A percentile compares a stretch with the other conserved stretches of the same genome.
phyloP scores from a whole-genome alignment of 2,329 filamentous ascomycete species.

The Ceratocystis colombiana region DNA sequence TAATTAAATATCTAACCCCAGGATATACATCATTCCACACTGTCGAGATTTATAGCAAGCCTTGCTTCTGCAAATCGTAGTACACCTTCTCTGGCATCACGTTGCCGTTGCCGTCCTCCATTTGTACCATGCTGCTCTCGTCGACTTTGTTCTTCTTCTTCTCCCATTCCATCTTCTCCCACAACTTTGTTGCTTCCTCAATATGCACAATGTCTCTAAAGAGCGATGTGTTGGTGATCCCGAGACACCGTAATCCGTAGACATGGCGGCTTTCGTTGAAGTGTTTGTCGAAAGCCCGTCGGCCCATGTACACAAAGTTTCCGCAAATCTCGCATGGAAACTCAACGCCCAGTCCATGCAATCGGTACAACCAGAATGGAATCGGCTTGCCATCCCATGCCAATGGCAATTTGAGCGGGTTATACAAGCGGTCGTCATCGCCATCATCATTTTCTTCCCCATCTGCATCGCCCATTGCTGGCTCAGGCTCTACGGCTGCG shows the following conservation, averaged over 20 bases:
- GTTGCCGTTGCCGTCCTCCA: conserved; percentile 96
- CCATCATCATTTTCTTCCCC: conserved; percentile 60
- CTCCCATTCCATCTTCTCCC: conserved; percentile 86
- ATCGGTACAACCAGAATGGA: conserved; percentile 95
- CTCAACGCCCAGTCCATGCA: conserved; percentile 89
- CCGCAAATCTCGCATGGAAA: conserved; percentile 95
- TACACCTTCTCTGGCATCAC: conserved; percentile 99
- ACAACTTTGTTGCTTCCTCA: conserved; percentile 74
- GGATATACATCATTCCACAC: conserved; percentile 17
- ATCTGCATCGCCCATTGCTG: conserved; percentile 32
- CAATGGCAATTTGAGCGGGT: conserved; percentile 87
- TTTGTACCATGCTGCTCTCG: conserved; percentile 82
- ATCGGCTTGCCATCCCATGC: conserved; percentile 99
- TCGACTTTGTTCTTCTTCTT: conserved; percentile 66
- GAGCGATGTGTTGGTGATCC: conserved; percentile 80
- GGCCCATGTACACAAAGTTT: conserved; percentile 97
- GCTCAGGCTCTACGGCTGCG: conserved; percentile 33
- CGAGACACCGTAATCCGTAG: conserved; percentile 85
- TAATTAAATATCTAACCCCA: conserved; percentile 17
- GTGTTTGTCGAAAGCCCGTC: conserved; percentile 94
- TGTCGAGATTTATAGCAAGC: conserved; percentile 51
- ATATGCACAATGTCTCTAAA: conserved; percentile 93
- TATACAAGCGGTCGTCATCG: conserved; percentile 85
- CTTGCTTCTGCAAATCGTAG: conserved; percentile 86
- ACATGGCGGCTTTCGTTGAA: conserved; percentile 92